A percentile compares a stretch with the other conserved stretches of the same genome.
Evolutionary conservation across 176 grass and related monocot genomes (phyloP).

Genomic region (Carex myosuroides): DNA sequence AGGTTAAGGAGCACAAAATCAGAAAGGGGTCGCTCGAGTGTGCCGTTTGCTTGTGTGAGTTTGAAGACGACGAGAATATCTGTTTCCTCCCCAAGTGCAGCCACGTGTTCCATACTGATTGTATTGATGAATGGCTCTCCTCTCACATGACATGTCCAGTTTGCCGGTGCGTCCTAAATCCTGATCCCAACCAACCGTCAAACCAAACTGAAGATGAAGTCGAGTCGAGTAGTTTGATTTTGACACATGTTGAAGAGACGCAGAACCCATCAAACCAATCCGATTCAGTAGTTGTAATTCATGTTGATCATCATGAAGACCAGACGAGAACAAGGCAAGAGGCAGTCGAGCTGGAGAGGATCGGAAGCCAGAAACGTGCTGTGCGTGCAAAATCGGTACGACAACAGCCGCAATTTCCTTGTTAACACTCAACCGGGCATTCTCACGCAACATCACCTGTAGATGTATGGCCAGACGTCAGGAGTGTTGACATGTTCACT

Average conservation of each 20-base stretch:
- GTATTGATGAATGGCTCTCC: constrained; percentile 82
- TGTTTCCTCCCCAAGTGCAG: constrained; percentile 52
- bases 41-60: constrained; percentile 74
- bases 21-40: constrained; percentile 47
- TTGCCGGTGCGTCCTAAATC: constrained; percentile 51
- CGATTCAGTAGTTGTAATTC: constrained; percentile 27
- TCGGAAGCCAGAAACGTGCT: constrained; percentile 63
- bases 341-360: constrained; percentile 60
- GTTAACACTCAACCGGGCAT: constrained; percentile 82
- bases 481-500: constrained; percentile 57
- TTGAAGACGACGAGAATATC: constrained; percentile 58
- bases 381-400: constrained; percentile 43
- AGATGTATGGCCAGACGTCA: neutral
- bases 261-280: neutral
- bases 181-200: constrained; percentile 11
- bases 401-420: constrained; percentile 24
- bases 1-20: constrained; percentile 49
- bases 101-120: constrained; percentile 77
- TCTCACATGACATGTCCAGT: constrained; percentile 63
- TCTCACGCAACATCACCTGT: constrained; percentile 24
- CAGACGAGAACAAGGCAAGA: constrained; percentile 20
- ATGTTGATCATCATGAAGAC: neutral
- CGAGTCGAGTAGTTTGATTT: neutral
- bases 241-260: neutral
- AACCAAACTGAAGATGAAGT: constrained; percentile 3